A percentile compares a stretch with the other conserved stretches of the same genome.
phyloP scores from a whole-genome alignment of 208 protist species.

The Trypanosoma boissoni region DNA sequence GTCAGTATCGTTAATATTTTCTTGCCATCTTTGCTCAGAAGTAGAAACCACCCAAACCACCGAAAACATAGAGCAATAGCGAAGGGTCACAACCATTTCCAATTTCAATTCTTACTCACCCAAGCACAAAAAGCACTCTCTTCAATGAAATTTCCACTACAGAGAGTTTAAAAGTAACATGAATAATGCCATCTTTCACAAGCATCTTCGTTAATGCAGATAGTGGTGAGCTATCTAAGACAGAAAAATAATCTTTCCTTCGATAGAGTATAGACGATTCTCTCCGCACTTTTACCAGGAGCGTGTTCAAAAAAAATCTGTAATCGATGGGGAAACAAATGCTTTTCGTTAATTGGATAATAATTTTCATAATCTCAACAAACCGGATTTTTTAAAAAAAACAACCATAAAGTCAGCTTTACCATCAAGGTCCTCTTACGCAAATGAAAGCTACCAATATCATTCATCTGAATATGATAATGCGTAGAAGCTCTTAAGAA shows the following conservation, averaged over 20 bases:
- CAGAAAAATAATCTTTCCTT: conserved; percentile 1
- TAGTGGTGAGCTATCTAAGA: not conserved
- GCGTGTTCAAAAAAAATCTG: conserved; percentile 3
- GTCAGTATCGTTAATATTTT: not conserved
- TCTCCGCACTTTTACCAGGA: not conserved
- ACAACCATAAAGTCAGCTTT: too few relatives aligned
- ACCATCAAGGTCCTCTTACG: too few relatives aligned
- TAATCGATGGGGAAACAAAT: too few relatives aligned
- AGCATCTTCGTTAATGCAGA: conserved; percentile 7
- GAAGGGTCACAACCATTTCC: conserved; percentile 6
- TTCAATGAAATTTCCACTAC: conserved; percentile 2
- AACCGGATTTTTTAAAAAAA: too few relatives aligned
- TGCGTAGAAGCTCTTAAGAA: too few relatives aligned
- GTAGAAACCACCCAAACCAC: conserved; percentile 14
- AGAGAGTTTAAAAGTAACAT: not conserved
- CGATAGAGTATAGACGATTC: not conserved
- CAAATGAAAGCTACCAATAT: too few relatives aligned
- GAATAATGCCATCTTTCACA: conserved; percentile 5
- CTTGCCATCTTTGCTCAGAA: conserved; percentile 10
- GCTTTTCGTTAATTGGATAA: too few relatives aligned
- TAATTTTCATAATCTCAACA: too few relatives aligned
- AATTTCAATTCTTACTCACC: not conserved
- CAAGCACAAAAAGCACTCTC: not conserved
- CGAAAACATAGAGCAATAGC: conserved; percentile 22
- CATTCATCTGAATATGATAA: too few relatives aligned